Percentiles rank a stretch among this genome's conserved stretches.
These are phyloP conservation scores for Lodderomyces oxycetoniae DNA, from an alignment of 1,139 yeast species.

Conservation along the genomic window DNA sequence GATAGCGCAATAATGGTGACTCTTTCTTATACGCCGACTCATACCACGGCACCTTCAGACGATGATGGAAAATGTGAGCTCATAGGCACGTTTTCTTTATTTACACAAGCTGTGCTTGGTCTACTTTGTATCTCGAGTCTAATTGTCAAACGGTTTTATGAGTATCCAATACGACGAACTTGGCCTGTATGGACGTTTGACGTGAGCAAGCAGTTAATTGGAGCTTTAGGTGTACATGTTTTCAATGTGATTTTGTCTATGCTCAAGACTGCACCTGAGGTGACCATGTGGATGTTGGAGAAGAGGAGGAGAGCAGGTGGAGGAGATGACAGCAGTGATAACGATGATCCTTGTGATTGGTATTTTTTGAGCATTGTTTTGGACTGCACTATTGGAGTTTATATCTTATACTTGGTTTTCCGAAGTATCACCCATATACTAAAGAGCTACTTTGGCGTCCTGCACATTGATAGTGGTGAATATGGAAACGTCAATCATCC, in stretches of 20 bases:
- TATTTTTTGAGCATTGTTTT: slow-evolving; percentile 81
- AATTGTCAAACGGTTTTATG: slow-evolving; percentile 70
- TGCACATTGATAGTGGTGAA: slow-evolving; percentile 73
- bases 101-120: slow-evolving; percentile 68
- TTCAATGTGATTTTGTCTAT: slow-evolving; percentile 74
- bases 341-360: slow-evolving; percentile 76
- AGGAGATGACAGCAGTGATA: slow-evolving; percentile 12
- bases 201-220: slow-evolving; percentile 82
- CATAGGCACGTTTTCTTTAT: slow-evolving; percentile 65
- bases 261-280: slow-evolving; percentile 30
- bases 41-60: slow-evolving; percentile 1
- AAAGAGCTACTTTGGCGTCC: slow-evolving; percentile 27
- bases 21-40: neutral
- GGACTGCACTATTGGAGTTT: slow-evolving; percentile 95
- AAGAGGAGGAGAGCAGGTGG: neutral
- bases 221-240: slow-evolving; percentile 79
- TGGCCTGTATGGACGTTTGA: slow-evolving; percentile 89
- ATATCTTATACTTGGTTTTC: slow-evolving; percentile 60
- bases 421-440: slow-evolving; percentile 42
- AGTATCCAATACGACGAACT: slow-evolving; percentile 74
- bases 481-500: slow-evolving; percentile 72
- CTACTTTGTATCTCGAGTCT: slow-evolving; percentile 68
- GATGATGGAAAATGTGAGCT: slow-evolving; percentile 50
- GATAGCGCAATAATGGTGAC: neutral
- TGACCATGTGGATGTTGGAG: slow-evolving; percentile 14